These are phyloP conservation scores for Saccharomycopsis fibuligera DNA, from an alignment of 805 yeast species.

Conservation along the genomic window DNA sequence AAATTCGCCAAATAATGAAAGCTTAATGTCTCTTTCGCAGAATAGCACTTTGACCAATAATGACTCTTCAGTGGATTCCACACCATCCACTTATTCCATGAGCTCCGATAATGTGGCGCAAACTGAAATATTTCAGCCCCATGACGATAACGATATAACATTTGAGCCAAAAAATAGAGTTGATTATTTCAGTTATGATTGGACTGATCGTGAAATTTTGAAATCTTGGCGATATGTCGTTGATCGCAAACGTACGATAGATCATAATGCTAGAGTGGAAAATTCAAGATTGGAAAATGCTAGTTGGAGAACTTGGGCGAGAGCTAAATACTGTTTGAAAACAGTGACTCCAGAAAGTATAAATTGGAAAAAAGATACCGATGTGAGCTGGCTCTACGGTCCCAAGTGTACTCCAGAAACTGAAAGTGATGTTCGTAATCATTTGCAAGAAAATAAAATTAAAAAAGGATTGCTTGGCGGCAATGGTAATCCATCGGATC, in stretches of 20 bases:
- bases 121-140: constrained; percentile 38
- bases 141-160: constrained; percentile 76
- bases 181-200: constrained; percentile 89
- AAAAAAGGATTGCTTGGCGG: not conserved
- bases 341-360: constrained; percentile 89
- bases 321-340: constrained; percentile 52
- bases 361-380: constrained; percentile 95
- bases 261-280: constrained; percentile 41
- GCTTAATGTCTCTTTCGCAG: not conserved
- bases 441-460: constrained; percentile 14
- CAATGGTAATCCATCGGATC: not conserved
- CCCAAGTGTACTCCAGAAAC: constrained; percentile 38
- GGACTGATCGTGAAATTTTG: constrained; percentile 92
- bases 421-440: constrained; percentile 20
- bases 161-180: constrained; percentile 86
- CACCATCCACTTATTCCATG: constrained; percentile 11
- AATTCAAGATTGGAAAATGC: constrained; percentile 65
- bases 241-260: constrained; percentile 27
- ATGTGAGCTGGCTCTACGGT: constrained; percentile 97
- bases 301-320: constrained; percentile 94
- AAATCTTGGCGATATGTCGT: constrained; percentile 95
- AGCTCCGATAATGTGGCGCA: constrained; percentile 7
- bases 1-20: constrained; percentile 19
- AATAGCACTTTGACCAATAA: not conserved
- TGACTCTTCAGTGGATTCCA: constrained; percentile 7